A percentile compares a stretch with the other conserved stretches of the same genome.
Conservation (phyloP, 2,329 filamentous ascomycete species). For the Boeremia exigua region DNA sequence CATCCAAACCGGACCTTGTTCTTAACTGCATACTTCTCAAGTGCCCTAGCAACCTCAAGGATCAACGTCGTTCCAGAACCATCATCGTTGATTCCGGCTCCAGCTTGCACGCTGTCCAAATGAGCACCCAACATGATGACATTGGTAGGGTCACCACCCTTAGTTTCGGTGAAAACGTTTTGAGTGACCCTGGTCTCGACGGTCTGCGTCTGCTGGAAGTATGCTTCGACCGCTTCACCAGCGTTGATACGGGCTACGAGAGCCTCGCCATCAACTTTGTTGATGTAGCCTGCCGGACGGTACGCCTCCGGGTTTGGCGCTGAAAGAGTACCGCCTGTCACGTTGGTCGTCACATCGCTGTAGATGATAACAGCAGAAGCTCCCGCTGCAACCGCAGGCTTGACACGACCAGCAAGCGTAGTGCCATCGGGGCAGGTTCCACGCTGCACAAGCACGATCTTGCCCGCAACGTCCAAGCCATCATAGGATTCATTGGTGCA, state of each 20-base stretch:
- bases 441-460: constrained; percentile 53
- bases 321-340: constrained; percentile 51
- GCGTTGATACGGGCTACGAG: constrained; percentile 49
- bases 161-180: constrained; percentile 51
- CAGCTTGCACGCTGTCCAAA: constrained; percentile 51
- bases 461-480: constrained; percentile 47
- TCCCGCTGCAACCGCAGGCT: constrained; percentile 50
- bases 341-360: constrained; percentile 45
- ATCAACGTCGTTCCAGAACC: constrained; percentile 48
- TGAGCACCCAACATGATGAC: constrained; percentile 51
- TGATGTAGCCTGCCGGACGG: constrained; percentile 52
- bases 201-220: constrained; percentile 54
- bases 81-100: constrained; percentile 53
- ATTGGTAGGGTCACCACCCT: constrained; percentile 49
- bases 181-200: constrained; percentile 59
- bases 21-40: constrained; percentile 47
- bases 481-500: constrained; percentile 50
- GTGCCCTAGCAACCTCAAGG: constrained; percentile 46
- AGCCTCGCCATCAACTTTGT: constrained; percentile 51
- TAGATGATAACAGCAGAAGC: constrained; percentile 53
- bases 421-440: constrained; percentile 51
- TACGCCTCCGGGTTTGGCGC: constrained; percentile 46
- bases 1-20: constrained; percentile 52
- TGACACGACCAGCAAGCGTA: constrained; percentile 49
- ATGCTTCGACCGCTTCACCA: constrained; percentile 50